These are phyloP conservation scores for Meredithiella fracta DNA, from an alignment of 2,329 filamentous ascomycete genomes.

Conservation along the genomic window DNA sequence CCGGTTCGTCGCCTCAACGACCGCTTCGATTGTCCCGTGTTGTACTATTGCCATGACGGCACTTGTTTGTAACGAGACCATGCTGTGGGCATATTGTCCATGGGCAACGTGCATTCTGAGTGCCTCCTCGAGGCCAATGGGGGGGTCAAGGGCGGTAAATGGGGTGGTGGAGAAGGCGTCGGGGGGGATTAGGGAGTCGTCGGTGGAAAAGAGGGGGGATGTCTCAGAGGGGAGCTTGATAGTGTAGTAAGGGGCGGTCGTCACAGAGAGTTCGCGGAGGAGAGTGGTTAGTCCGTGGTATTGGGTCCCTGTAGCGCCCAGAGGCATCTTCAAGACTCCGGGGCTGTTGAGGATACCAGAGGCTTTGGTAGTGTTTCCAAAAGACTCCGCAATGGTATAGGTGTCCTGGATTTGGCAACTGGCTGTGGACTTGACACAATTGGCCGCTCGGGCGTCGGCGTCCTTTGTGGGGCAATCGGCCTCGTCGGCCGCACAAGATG, in stretches of 20 bases:
- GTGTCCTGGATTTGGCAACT: neutral
- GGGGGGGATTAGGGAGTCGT: slow-evolving; percentile 8
- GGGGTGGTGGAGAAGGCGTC: slow-evolving; percentile 9
- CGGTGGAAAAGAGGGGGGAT: slow-evolving; percentile 6
- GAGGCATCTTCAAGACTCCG: too few species aligned
- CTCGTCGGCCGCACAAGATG: too few species aligned
- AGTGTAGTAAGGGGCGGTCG: slow-evolving; percentile 7
- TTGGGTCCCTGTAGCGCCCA: neutral
- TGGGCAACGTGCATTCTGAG: slow-evolving; percentile 7
- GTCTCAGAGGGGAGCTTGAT: slow-evolving; percentile 10
- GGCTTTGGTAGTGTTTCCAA: slow-evolving; percentile 10
- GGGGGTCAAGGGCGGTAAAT: slow-evolving; percentile 7
- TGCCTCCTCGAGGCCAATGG: slow-evolving; percentile 6
- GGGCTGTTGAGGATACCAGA: neutral
- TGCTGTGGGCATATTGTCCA: slow-evolving; percentile 4
- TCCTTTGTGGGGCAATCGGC: too few species aligned
- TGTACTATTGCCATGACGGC: slow-evolving; percentile 12
- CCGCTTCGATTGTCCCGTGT: slow-evolving; percentile 7
- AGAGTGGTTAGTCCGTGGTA: slow-evolving; percentile 2
- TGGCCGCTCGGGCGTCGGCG: too few species aligned
- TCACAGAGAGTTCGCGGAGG: slow-evolving; percentile 3
- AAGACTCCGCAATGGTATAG: slow-evolving; percentile 10
- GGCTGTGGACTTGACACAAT: too few species aligned
- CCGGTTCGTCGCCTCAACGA: slow-evolving; percentile 10
- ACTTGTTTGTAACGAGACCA: slow-evolving; percentile 10